phyloP scores from a whole-genome alignment of 805 yeast species.

The Debaryomyces tyrocola region DNA sequence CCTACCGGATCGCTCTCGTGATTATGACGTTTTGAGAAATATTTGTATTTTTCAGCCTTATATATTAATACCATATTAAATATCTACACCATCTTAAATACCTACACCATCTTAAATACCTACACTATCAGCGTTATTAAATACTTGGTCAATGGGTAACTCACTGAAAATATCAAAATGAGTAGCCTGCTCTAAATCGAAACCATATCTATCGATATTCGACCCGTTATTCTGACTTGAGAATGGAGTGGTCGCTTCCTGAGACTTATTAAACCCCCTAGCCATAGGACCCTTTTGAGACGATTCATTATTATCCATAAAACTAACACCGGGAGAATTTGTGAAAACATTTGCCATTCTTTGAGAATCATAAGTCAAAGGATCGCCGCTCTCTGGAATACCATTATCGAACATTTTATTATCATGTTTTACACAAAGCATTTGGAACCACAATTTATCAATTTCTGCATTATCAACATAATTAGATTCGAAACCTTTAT shows the following conservation, averaged over 20 bases:
- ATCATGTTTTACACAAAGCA: conserved; percentile 30
- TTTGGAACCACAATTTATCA: conserved; percentile 36
- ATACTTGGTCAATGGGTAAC: conserved; percentile 23
- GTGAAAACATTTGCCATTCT: too few relatives aligned
- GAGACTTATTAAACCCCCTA: not conserved
- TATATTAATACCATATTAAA: too few relatives aligned
- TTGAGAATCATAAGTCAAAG: not conserved
- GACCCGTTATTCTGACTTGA: not conserved
- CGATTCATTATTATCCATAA: too few relatives aligned
- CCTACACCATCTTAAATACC: too few relatives aligned
- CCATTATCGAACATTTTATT: not conserved
- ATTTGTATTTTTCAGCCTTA: too few relatives aligned
- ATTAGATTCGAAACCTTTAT: conserved; percentile 13
- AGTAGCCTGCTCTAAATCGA: conserved; percentile 13
- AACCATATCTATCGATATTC: conserved; percentile 8
- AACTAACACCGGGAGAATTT: too few relatives aligned
- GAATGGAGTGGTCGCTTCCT: not conserved
- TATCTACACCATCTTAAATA: too few relatives aligned
- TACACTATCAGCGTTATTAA: conserved; percentile 2
- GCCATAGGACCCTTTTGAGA: too few relatives aligned
- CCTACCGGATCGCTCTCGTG: too few relatives aligned
- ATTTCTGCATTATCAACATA: conserved; percentile 26
- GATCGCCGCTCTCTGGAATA: not conserved
- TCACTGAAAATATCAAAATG: conserved; percentile 28
- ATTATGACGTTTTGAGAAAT: too few relatives aligned